Base-by-base conservation (phyloP, 176 grass and related monocot species). In the Typha latifolia region DNA sequence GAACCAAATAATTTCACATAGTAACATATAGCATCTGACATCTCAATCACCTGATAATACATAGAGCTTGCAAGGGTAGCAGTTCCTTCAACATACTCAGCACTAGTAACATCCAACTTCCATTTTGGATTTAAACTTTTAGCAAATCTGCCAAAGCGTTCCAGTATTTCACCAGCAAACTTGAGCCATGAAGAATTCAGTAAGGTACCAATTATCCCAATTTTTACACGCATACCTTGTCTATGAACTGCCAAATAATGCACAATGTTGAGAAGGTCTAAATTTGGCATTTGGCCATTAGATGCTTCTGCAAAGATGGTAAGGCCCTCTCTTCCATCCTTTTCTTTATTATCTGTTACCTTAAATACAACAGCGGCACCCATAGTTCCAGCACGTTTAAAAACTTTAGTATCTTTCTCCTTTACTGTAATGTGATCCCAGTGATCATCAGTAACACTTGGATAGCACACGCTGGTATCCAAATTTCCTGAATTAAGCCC, bases 271-370 rank as follows among this genome's bases (percentile, higher is more conserved):
- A 96, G 77, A 73, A 96, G 84, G 64, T 96, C 93, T 71, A 96
- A 79, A 69, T 96, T 96, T 55, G 93, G 93, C 93, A 96, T 96
- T 70, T 96, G 88, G n/a, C 93, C 93, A 82, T 96, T 96, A 77
- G 93, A 91, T 72, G 88, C 93, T 72, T 96, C 93, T 32, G 88
- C 82, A 84, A 82, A 92, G 69, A 96, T 92, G 27, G 67, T 80
- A 63, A 96, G 79, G 67, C 81, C 68, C 74, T 96, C 93, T 80
- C 85, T 96, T 64, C 89, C 85, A 55, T 75, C 69, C 49, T 72
- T 49, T 63, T 75, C 84, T 19, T 73, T 69, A 32, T 62, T 89
- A 64, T 72, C 78, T 56, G 82, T 74, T 64, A 89, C 85, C 90
- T 84, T 92, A 75, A 92, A 74, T 67, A 92, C 84, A 78, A 96